Base-by-base conservation (phyloP, 345 rosid species). In the Ricinus communis region DNA sequence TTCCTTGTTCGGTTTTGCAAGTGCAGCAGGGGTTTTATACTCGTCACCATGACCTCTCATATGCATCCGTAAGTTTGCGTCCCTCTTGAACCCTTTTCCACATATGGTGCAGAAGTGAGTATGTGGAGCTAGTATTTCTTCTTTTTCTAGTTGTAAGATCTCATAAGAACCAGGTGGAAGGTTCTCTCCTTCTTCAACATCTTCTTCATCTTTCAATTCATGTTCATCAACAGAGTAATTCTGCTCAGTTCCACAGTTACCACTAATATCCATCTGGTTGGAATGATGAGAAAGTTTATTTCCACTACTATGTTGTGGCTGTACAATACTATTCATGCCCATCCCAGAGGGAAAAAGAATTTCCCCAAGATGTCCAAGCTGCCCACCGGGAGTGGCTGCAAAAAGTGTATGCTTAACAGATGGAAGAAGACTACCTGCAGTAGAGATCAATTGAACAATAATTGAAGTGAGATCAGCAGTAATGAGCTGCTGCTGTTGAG, bases 11-110 rank as follows among this genome's bases (percentile, higher is more conserved):
- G 99, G 99, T 73, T 95, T 95, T 0, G 97, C 97, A 0, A 95
- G 90, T 22, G 99, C 99, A 14, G 95, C 97, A 0, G 96, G 80
- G 4, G 99, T 90, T 74, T 95, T 95, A 81, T 95, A 95, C 82
- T 95, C 97, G 24, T 95, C 97, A 6, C 99, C 99, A 25, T 95
- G 99, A 9, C 99, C 99, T 82, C 99, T 82, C 99, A 95, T 95
- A 74, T 95, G 99, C 99, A 95, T 95, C 28, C 99, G 83, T 62
- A 95, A 78, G 75, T 95, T 95, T 0, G 99, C 99, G 47, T 95
- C 99, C 75, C 99, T 85, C 80, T 95, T 95, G 71, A 95, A 95
- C 43, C 99, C 99, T 63, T 95, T 95, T n/a, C 99, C 99, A 65
- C 99, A 95, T 64, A 95, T 90, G 0, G 87, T 86, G 76, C 99